Evolutionary conservation across 352 stramenopile species (phyloP).

Genomic region (Phytophthora crassamura): DNA sequence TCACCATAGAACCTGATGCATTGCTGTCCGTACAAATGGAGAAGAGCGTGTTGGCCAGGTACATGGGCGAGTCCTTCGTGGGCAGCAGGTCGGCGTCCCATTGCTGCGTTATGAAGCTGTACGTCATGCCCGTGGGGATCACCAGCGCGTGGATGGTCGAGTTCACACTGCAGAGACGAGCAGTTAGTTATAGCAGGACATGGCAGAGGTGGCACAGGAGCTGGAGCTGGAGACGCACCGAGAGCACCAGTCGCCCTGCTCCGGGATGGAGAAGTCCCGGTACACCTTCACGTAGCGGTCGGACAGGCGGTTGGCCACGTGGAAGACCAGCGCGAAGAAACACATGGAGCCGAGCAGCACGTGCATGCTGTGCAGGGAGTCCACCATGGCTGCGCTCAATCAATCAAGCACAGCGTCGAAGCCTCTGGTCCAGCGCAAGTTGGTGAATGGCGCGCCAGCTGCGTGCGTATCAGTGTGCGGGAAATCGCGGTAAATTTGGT

Average conservation of each 20-base stretch:
- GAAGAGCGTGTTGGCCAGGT: constrained; percentile 68
- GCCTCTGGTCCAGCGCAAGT: background rate
- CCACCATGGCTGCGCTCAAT: constrained; percentile 12
- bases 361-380: constrained; percentile 39
- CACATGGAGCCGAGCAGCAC: constrained; percentile 62
- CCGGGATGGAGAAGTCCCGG: constrained; percentile 67
- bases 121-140: constrained; percentile 71
- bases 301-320: constrained; percentile 56
- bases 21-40: constrained; percentile 68
- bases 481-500: background rate
- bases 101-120: constrained; percentile 60
- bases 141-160: constrained; percentile 80
- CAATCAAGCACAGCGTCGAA: background rate
- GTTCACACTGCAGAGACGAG: constrained; percentile 56
- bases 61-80: constrained; percentile 49
- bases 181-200: constrained; percentile 7
- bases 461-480: constrained; percentile 30
- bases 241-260: constrained; percentile 85
- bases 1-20: background rate
- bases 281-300: constrained; percentile 65
- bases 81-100: constrained; percentile 75
- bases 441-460: constrained; percentile 24
- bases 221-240: constrained; percentile 45
- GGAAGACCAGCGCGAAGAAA: constrained; percentile 70
- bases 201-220: too few relatives aligned